Conservation (phyloP, 345 rosid genomes). For the Ceriops decandra region DNA sequence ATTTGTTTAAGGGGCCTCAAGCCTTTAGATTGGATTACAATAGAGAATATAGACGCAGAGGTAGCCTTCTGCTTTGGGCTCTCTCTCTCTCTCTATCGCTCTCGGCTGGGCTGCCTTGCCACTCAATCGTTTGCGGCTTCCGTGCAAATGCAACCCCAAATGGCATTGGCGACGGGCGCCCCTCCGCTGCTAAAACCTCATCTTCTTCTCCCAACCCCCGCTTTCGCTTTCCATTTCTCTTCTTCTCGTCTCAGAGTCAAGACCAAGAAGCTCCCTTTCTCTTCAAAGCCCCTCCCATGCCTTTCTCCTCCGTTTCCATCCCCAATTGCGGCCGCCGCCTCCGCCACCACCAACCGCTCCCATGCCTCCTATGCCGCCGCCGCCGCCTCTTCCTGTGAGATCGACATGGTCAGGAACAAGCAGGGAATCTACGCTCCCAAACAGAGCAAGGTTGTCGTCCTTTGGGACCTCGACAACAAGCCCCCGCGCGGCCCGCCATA, state of each 20-base stretch:
- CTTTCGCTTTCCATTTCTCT: constrained; percentile 32
- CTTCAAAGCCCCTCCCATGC: constrained; percentile 3
- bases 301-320: not conserved
- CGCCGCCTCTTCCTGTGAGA: constrained; percentile 44
- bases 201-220: constrained; percentile 21
- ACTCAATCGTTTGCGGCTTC: too few relatives aligned
- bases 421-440: constrained; percentile 66
- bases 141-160: too few relatives aligned
- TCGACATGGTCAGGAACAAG: constrained; percentile 79
- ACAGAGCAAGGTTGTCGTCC: constrained; percentile 65
- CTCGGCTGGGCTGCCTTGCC: too few relatives aligned
- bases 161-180: constrained; percentile 9
- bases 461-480: constrained; percentile 97
- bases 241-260: constrained; percentile 17
- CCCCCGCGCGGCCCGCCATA: constrained; percentile 86
- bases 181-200: constrained; percentile 23
- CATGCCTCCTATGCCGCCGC: constrained; percentile 12
- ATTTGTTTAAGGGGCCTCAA: too few relatives aligned
- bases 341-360: constrained; percentile 24
- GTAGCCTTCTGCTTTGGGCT: too few relatives aligned
- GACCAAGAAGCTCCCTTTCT: not conserved
- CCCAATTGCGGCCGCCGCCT: not conserved
- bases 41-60: too few relatives aligned
- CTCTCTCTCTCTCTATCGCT: too few relatives aligned
- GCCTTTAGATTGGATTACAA: too few relatives aligned